Base-by-base conservation (phyloP, 2,329 filamentous ascomycete genomes). In the Aureobasidium sp. region DNA sequence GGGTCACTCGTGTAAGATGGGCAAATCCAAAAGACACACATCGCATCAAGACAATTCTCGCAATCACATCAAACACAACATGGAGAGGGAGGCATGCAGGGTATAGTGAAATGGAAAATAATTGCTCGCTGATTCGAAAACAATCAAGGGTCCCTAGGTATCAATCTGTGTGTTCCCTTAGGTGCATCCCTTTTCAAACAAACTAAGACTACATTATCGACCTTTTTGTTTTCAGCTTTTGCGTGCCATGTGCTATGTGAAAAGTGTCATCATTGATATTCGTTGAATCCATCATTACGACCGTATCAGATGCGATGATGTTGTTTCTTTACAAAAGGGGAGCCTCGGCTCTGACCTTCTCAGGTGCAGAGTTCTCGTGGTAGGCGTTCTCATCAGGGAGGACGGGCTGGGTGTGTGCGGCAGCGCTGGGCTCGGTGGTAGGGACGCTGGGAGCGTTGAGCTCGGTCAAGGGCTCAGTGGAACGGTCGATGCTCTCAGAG, bases 391-490 rank as follows among this genome's bases (percentile, higher is more conserved):
- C 34, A 29, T 53, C 49, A 31, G 7, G 48, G 45, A 56, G 59
- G 9, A 61, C 31, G 31, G 64, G 62, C n/a, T 57, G 41, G 29
- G 52, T 42, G 62, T 58, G 49, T 17, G 61, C 15, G 20, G 63
- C 49, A 39, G 17, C 22, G 57, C 57, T 60, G 25, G 57, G 57
- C 44, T 60, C 57, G 36, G 57, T 49, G 57, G 57, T 60, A 17
- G 57, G 57, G 4, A 31, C 57, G 36, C 34, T 51, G 44, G 57
- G 44, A 25, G 57, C 48, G 48, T 55, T 15, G 25, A 63, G 37
- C 44, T 62, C 51, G 44, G 42, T 49, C 31, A 34, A 22, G 25
- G 34, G 20, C 17, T 47, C 47, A 17, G 53, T 25, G 34, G 47
- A 37, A 25, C 25, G 47, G 29, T 60, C 25, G 34, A 56, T 39